Percentiles rank a stretch among this genome's conserved stretches.
These are phyloP conservation scores for Plasmodium coatneyi DNA, from an alignment of 169 alveolate genomes.

Conservation along the genomic window DNA sequence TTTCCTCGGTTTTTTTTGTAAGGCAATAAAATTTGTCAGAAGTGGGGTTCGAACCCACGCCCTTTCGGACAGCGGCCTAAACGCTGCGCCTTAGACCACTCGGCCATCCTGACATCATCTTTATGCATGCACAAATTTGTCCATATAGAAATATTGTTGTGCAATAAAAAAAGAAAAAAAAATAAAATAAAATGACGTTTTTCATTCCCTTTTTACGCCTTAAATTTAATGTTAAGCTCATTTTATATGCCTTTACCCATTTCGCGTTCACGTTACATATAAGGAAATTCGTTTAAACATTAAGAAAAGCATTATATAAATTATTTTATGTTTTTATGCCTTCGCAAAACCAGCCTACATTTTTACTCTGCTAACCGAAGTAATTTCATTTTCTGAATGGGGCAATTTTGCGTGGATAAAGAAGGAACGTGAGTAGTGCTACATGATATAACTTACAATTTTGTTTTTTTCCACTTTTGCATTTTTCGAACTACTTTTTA, in stretches of 20 bases:
- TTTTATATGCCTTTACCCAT: background rate
- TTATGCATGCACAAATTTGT: background rate
- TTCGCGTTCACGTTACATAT: background rate
- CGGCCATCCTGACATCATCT: constrained; percentile 94
- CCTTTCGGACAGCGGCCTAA: constrained; percentile 99
- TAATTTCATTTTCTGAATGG: background rate
- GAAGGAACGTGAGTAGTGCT: background rate
- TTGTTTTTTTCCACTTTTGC: background rate
- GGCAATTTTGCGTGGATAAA: background rate
- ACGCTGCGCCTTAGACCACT: constrained; percentile 99
- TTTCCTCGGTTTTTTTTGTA: background rate
- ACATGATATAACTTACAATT: background rate
- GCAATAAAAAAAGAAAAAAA: background rate
- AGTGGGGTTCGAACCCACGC: constrained; percentile 99
- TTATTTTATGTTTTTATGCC: background rate
- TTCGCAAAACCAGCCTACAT: background rate
- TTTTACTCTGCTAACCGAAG: background rate
- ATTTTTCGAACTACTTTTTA: background rate
- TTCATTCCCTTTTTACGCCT: background rate
- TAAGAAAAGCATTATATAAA: background rate
- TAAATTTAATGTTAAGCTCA: background rate
- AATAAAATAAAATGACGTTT: background rate
- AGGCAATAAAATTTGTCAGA: constrained; percentile 78
- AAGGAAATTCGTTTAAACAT: background rate
- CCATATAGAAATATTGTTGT: background rate